These are phyloP conservation scores for Boletus speciosus DNA, from an alignment of 768 basidiomycete genomes.

Conservation along the genomic window DNA sequence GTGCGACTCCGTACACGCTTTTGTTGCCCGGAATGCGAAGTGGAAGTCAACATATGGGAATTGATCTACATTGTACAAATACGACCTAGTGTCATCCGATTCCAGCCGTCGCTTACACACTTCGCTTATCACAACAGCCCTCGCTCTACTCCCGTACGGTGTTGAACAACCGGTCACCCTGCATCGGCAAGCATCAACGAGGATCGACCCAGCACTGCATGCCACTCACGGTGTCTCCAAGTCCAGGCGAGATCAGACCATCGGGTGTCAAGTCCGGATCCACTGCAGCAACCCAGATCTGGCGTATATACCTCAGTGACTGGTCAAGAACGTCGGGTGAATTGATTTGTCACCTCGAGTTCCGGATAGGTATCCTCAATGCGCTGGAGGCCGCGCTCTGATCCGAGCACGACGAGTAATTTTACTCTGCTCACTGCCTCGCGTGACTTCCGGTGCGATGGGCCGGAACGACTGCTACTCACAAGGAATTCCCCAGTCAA, in stretches of 20 bases:
- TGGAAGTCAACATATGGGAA: neutral
- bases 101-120: neutral
- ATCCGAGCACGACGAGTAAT: slow-evolving; percentile 78
- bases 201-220: neutral
- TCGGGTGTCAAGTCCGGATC: slow-evolving; percentile 68
- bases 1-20: too few relatives aligned
- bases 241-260: slow-evolving; percentile 84
- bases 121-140: neutral
- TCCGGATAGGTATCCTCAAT: slow-evolving; percentile 69
- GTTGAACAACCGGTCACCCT: slow-evolving; percentile 87
- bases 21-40: too few relatives aligned
- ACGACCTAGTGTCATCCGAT: too few relatives aligned
- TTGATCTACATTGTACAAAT: neutral
- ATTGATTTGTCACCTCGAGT: slow-evolving; percentile 56
- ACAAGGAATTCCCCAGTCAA: slow-evolving; percentile 80
- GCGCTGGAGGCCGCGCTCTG: slow-evolving; percentile 64
- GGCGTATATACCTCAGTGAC: neutral
- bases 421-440: slow-evolving; percentile 65
- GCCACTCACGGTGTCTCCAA: slow-evolving; percentile 79
- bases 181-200: neutral
- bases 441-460: neutral
- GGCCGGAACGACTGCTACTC: slow-evolving; percentile 15
- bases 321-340: neutral
- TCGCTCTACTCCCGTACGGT: slow-evolving; percentile 46
- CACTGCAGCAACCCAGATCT: slow-evolving; percentile 88